phyloP scores from a whole-genome alignment of 139 green algal species.

The Picochlorum sp. region DNA sequence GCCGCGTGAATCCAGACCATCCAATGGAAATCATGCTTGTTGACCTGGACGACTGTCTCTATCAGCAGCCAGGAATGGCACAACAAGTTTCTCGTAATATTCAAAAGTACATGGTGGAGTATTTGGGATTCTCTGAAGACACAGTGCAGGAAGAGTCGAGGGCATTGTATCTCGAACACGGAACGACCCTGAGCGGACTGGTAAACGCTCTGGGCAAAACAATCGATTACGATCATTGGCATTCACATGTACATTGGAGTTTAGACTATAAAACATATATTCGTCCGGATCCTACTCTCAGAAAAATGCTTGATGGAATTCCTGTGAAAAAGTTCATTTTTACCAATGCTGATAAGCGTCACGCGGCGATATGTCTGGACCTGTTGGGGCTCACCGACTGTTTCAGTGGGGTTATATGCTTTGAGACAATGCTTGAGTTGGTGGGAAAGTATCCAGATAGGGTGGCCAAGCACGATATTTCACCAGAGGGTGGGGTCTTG shows the following conservation, averaged over 20 bases:
- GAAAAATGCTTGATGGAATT: conserved; percentile 28
- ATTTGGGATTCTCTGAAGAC: conserved; percentile 37
- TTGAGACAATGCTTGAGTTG: conserved; percentile 55
- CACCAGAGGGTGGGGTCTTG: conserved; percentile 38
- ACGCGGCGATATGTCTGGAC: conserved; percentile 53
- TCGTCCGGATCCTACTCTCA: conserved; percentile 9
- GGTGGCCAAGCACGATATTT: conserved; percentile 23
- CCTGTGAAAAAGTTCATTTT: conserved; percentile 62
- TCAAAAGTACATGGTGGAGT: conserved; percentile 47
- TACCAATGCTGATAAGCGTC: conserved; percentile 70
- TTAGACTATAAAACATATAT: conserved; percentile 53
- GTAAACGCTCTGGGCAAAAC: conserved; percentile 47
- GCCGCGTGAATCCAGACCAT: not conserved
- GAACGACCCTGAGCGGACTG: conserved; percentile 62
- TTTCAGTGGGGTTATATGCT: conserved; percentile 65
- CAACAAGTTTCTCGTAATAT: conserved; percentile 46
- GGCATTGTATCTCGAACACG: conserved; percentile 50
- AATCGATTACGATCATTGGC: conserved; percentile 68
- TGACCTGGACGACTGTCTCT: conserved; percentile 60
- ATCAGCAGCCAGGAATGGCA: conserved; percentile 28
- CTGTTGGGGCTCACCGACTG: conserved; percentile 59
- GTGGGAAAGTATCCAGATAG: not conserved
- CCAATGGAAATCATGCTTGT: conserved; percentile 27
- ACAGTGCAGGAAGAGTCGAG: conserved; percentile 33
- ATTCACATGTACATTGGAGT: conserved; percentile 50